Evolutionary conservation across 2,329 filamentous ascomycete species (phyloP).

Genomic region (Ophiostoma perfectum): DNA sequence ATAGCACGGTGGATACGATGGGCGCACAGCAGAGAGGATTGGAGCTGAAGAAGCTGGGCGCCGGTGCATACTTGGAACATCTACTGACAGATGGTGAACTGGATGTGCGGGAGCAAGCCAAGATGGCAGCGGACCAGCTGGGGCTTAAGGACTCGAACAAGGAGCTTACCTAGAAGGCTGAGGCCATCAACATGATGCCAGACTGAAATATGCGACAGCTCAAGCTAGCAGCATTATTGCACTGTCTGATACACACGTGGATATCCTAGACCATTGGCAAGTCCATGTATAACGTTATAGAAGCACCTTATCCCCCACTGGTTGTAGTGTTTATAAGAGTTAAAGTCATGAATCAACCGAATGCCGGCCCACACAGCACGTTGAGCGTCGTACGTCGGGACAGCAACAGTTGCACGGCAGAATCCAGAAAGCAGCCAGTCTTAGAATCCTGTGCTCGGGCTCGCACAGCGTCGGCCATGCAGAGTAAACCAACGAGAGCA

Average conservation of each 20-base stretch:
- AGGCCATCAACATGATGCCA: background rate
- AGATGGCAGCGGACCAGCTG: constrained; percentile 70
- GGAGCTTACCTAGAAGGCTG: background rate
- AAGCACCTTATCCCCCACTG: too few species aligned
- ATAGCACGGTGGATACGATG: constrained; percentile 63
- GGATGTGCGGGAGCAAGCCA: constrained; percentile 78
- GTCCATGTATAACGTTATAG: too few species aligned
- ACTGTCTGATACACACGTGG: too few species aligned
- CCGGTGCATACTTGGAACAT: constrained; percentile 48
- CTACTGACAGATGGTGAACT: constrained; percentile 65
- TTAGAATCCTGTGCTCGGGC: background rate
- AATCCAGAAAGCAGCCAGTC: background rate
- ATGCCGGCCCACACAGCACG: background rate
- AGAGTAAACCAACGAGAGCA: background rate
- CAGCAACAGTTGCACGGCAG: background rate
- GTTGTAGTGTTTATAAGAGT: too few species aligned
- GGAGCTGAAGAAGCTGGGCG: constrained; percentile 66
- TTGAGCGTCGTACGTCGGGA: background rate
- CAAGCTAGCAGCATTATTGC: too few species aligned
- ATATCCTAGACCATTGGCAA: too few species aligned
- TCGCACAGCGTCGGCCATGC: background rate
- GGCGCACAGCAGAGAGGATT: constrained; percentile 61
- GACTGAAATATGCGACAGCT: too few species aligned
- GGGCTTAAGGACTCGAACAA: background rate
- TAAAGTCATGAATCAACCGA: background rate